Conservation (phyloP, 164 flowering plant genomes). For the Vitis cinerea region DNA sequence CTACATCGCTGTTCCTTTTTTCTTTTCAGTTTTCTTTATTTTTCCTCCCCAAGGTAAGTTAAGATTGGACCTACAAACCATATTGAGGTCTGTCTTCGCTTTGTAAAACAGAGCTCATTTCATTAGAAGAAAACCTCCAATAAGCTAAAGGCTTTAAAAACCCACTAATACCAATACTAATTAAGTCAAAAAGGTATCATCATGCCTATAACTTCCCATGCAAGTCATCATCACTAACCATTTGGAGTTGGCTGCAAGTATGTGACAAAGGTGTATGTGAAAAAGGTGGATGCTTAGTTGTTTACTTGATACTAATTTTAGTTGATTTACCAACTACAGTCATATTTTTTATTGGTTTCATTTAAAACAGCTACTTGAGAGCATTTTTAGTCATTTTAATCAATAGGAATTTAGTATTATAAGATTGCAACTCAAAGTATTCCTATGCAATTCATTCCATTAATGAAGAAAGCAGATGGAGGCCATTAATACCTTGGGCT, state of each 20-base stretch:
- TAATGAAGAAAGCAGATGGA: not conserved
- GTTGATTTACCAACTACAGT: too few species aligned
- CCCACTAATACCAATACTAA: not conserved
- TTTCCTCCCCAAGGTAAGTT: not conserved
- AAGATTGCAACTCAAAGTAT: not conserved
- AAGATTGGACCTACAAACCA: not conserved
- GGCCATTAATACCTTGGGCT: conserved; percentile 73
- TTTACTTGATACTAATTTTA: not conserved
- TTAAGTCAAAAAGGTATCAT: too few species aligned
- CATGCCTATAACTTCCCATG: not conserved
- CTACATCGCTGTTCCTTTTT: too few species aligned
- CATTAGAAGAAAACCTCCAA: not conserved
- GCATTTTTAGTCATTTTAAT: not conserved
- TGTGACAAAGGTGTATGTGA: not conserved
- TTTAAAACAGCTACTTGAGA: not conserved
- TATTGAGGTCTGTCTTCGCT: not conserved
- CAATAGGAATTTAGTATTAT: not conserved
- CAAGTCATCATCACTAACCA: not conserved
- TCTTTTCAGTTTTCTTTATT: not conserved
- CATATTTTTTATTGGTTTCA: not conserved
- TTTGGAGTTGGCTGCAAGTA: too few species aligned
- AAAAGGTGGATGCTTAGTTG: not conserved
- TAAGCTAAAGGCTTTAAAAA: not conserved
- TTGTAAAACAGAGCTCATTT: not conserved
- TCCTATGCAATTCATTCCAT: not conserved